Evolutionary conservation across 306 rosid species (phyloP), one percentile per base, ranked within the genome.

Genomic region (Abrus precatorius): DNA sequence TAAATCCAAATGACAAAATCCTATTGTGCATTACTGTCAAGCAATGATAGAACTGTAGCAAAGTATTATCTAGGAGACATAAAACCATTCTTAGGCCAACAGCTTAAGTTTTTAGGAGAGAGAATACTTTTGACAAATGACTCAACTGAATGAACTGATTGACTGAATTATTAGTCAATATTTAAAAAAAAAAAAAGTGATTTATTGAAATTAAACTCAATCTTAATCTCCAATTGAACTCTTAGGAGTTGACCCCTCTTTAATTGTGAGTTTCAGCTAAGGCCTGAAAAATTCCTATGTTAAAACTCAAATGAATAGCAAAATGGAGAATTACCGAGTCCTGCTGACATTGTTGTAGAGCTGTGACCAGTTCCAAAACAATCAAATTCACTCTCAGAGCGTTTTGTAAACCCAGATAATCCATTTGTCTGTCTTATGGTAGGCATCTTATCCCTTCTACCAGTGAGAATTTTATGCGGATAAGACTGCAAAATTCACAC

Each of bases 311-410:
- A 4, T 2, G 41, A 30, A 61, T 2, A 75, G 59, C 34, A 72
- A 78, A 67, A 2, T 29, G 76, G 50, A 66, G 38, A 84, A 57
- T 75, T 92, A 95, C 99, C 99, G 29, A 93, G 87, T 79, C 96
- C 98, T 38, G 98, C 98, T 53, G 98, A 95, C 86, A 95, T 93
- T 14, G 98, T 93, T 74, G 99, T 95, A 11, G 99, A 95, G 70
- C 99, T 95, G 57, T 95, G 99, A 76, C 99, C 99, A 36, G 97
- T 84, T 63, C 99, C 98, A 69, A 95, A 95, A 86, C 96, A 83
- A 88, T 95, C 98, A 82, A 74, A 86, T 53, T 90, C 97, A 69
- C 99, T 95, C 89, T 95, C 99, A 0, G 97, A 86, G 6, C 99
- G 91, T 82, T 93, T 95, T 3, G 97, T 91, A 69, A 91, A 95